Evolutionary conservation across 2,329 filamentous ascomycete species (phyloP).

Genomic region (Xylariaceae sp.): DNA sequence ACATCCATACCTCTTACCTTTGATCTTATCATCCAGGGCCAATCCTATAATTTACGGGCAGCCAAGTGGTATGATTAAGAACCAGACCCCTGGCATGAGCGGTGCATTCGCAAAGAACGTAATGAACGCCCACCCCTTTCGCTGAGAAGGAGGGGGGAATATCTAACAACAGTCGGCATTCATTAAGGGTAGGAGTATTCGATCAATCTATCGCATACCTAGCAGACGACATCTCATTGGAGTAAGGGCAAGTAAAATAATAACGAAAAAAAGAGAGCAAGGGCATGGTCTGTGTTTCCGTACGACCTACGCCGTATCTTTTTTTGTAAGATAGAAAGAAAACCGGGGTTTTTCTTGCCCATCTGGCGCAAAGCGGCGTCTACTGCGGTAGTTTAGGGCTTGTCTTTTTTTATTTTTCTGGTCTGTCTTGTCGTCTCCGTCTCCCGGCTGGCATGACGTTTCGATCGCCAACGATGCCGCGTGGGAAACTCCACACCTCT

Average conservation of each 20-base stretch:
- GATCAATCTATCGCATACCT: constrained; percentile 11
- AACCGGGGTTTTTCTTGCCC: constrained; percentile 13
- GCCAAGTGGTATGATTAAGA: background rate
- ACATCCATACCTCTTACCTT: constrained; percentile 18
- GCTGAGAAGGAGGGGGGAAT: background rate
- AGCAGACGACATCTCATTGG: background rate
- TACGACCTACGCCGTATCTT: too few species aligned
- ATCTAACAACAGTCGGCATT: constrained; percentile 1
- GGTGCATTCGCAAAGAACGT: constrained; percentile 5
- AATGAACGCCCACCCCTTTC: constrained; percentile 2
- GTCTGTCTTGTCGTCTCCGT: too few species aligned
- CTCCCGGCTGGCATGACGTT: constrained; percentile 27
- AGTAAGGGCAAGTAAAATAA: background rate
- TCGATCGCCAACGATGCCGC: constrained; percentile 27
- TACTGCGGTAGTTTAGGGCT: constrained; percentile 21
- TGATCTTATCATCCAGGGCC: background rate
- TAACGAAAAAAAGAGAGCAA: background rate
- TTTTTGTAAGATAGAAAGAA: background rate
- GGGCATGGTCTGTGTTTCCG: background rate
- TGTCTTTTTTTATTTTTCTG: background rate
- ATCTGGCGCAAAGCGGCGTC: constrained; percentile 20
- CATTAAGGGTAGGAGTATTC: constrained; percentile 1
- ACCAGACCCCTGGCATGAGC: constrained; percentile 12
- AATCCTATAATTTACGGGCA: background rate
- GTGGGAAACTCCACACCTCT: constrained; percentile 3